Conservation (phyloP, 2,329 filamentous ascomycete genomes). For the Penicillium vulpinum region DNA sequence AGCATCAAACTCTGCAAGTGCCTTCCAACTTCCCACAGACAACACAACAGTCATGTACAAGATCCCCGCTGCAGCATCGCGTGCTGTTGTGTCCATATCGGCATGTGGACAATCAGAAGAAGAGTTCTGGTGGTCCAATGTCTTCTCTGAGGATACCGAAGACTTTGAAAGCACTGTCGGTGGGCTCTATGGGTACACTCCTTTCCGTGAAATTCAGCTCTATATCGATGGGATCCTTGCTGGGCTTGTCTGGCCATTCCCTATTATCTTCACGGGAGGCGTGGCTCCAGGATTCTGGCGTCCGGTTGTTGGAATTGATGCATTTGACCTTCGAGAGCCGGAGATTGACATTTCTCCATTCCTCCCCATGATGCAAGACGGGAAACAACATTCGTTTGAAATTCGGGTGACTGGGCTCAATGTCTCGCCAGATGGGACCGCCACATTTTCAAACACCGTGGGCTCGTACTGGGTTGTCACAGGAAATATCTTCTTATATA, state of each 20-base stretch:
- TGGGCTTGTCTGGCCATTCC: constrained; percentile 78
- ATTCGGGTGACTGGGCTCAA: constrained; percentile 67
- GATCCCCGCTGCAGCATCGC: constrained; percentile 66
- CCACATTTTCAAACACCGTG: constrained; percentile 56
- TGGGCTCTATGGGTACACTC: constrained; percentile 64
- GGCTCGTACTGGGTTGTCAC: constrained; percentile 73
- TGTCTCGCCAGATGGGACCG: constrained; percentile 53
- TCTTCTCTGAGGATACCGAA: constrained; percentile 61
- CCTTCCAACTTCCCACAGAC: constrained; percentile 66
- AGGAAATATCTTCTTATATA: constrained; percentile 79
- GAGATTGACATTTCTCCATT: constrained; percentile 82
- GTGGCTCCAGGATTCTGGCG: constrained; percentile 75
- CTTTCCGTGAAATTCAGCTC: constrained; percentile 77
- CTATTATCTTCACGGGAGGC: constrained; percentile 79
- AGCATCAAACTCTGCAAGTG: constrained; percentile 56
- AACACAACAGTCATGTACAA: constrained; percentile 59
- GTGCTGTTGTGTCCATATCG: constrained; percentile 73
- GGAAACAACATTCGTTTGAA: constrained; percentile 63
- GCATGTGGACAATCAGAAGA: constrained; percentile 74
- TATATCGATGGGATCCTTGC: constrained; percentile 71
- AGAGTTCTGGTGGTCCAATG: constrained; percentile 86
- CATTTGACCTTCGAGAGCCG: constrained; percentile 75
- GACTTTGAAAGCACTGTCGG: constrained; percentile 61
- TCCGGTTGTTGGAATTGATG: constrained; percentile 74
- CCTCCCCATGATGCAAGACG: constrained; percentile 68